Conservation (phyloP, 805 yeast species). For the Ogataea trehalophila region DNA sequence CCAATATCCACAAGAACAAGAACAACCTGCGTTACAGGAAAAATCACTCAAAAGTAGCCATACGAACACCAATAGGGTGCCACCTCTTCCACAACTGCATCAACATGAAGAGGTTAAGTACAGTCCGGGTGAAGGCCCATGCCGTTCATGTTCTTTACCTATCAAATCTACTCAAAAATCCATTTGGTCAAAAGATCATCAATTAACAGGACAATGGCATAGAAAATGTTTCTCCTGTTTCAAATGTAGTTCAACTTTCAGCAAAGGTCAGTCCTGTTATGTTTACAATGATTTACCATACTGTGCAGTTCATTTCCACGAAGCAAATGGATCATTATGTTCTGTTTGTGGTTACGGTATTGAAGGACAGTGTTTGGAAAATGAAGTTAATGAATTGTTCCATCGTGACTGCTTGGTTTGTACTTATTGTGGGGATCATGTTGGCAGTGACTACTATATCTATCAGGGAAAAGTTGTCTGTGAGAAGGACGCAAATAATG, state of each 20-base stretch:
- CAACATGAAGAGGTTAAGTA: slow-evolving; percentile 13
- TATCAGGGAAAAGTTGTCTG: slow-evolving; percentile 47
- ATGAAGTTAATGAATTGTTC: slow-evolving; percentile 64
- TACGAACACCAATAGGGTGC: not conserved
- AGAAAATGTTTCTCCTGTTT: slow-evolving; percentile 76
- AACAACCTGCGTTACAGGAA: not conserved
- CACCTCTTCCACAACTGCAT: not conserved
- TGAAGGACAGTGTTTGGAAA: slow-evolving; percentile 88
- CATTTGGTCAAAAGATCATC: slow-evolving; percentile 82
- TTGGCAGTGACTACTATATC: slow-evolving; percentile 52
- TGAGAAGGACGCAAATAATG: slow-evolving; percentile 36
- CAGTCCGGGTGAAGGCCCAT: slow-evolving; percentile 72
- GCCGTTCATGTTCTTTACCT: slow-evolving; percentile 63
- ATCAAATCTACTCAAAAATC: slow-evolving; percentile 51
- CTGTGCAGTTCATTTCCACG: slow-evolving; percentile 76
- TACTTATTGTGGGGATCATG: slow-evolving; percentile 46
- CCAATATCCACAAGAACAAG: not conserved
- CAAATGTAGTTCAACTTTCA: slow-evolving; percentile 53
- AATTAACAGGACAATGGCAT: slow-evolving; percentile 91
- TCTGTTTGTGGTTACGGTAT: slow-evolving; percentile 66
- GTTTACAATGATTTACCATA: slow-evolving; percentile 76
- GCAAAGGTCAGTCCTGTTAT: slow-evolving; percentile 62
- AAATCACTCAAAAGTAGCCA: not conserved
- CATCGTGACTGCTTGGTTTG: slow-evolving; percentile 75
- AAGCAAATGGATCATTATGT: slow-evolving; percentile 71